Evolutionary conservation across 805 yeast species (phyloP).

Genomic region (Candida piceae): DNA sequence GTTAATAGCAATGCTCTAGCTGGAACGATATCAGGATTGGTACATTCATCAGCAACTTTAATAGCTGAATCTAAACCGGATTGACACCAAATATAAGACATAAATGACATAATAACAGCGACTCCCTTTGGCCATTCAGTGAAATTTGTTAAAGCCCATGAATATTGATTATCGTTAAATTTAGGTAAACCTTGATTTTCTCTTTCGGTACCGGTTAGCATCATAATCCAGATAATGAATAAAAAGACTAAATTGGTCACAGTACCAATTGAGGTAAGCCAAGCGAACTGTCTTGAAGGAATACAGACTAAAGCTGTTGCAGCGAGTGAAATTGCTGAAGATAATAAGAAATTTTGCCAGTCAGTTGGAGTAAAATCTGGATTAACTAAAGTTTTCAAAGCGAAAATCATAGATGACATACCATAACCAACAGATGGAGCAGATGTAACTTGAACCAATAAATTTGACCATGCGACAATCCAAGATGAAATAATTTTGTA

Average conservation of each 20-base stretch:
- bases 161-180: conserved; percentile 41
- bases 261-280: conserved; percentile 48
- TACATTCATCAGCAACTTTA: conserved; percentile 65
- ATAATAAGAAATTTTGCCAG: conserved; percentile 46
- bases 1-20: conserved; percentile 61
- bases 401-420: conserved; percentile 54
- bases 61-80: conserved; percentile 71
- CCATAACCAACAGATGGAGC: conserved; percentile 56
- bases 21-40: conserved; percentile 58
- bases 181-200: conserved; percentile 33
- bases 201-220: conserved; percentile 44
- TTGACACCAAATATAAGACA: conserved; percentile 64
- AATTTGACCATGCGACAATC: conserved; percentile 60
- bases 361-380: conserved; percentile 36
- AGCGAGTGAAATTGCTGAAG: conserved; percentile 44
- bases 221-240: conserved; percentile 46
- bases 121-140: conserved; percentile 60
- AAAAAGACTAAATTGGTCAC: conserved; percentile 42
- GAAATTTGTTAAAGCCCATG: conserved; percentile 51
- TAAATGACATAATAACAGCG: conserved; percentile 48
- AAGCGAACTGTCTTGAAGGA: conserved; percentile 52
- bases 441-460: conserved; percentile 58
- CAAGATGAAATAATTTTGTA: conserved; percentile 51
- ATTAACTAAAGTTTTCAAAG: conserved; percentile 39
- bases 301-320: conserved; percentile 44